Base-by-base conservation (phyloP, 2,329 filamentous ascomycete genomes). In the Cephalotrichum gorgonifer region DNA sequence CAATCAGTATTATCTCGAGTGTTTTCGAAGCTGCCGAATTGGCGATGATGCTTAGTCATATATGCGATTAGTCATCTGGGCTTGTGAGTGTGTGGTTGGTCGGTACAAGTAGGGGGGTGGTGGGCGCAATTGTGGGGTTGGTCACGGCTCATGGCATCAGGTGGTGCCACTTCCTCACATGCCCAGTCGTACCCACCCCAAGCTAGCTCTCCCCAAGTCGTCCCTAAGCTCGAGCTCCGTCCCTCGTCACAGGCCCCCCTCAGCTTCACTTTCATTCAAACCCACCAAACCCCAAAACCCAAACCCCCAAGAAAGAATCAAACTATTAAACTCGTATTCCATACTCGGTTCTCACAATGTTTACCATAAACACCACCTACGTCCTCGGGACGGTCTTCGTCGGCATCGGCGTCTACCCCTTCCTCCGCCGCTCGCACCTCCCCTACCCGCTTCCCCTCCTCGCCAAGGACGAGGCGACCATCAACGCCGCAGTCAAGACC, bases 371-470 rank as follows among this genome's bases (percentile, higher is more conserved):
- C 28, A 49, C 47, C 23, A 43, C 39, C 47, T 49, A 49, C 41
- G 25, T 49, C 41, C 39, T 49, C 14, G 47, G 47, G 26, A 49
- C 47, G 23, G 47, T 41, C 47, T 49, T 49, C 47, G 35, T 49
- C 28, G 47, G 47, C 39, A 28, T 49, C 14, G 47, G 47, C 47
- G 22, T 49, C 39, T 49, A 49, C 47, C 47, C 47, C 28, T 49
- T 49, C 47, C 20, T 49, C 30, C 33, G 33, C 28, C 47, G 47
- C 22, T 17, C 41, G n/a, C 39, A 39, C 23, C 47, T 43, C 28
- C 47, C 47, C 27, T 35, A 35, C 22, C 47, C 47, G 20, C 41
- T 49, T 17, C 27, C 46, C 15, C 47, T 49, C 41, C 41, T 49
- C 27, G n/a, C 47, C 22, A 42, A 28, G 27, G 47, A 49, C 47